Evolutionary conservation across 352 stramenopile species (phyloP).

Genomic region (Elongisporangium prolatum): DNA sequence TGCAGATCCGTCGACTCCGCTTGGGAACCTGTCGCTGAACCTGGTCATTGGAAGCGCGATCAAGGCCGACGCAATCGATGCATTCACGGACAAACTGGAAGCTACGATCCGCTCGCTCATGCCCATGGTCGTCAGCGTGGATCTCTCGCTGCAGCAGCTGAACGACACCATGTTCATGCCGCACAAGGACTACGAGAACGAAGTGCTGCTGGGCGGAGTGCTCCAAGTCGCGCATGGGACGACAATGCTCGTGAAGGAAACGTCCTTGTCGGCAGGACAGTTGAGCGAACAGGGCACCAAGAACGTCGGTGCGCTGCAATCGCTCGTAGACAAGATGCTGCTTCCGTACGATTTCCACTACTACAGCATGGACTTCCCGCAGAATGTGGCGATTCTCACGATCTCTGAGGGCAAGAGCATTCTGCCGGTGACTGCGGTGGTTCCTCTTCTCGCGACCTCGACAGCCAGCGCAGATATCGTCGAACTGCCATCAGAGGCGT

Average conservation of each 20-base stretch:
- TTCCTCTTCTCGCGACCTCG: conserved; percentile 20
- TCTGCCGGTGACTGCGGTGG: conserved; percentile 49
- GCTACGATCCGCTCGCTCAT: conserved; percentile 38
- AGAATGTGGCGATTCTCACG: conserved; percentile 62
- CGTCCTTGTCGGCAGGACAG: conserved; percentile 49
- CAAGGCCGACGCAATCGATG: background rate
- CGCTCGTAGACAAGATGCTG: conserved; percentile 69
- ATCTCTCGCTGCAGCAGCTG: conserved; percentile 58
- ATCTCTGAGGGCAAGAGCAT: conserved; percentile 75
- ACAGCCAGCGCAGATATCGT: conserved; percentile 2
- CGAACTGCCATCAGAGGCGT: conserved; percentile 9
- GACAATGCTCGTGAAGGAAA: conserved; percentile 66
- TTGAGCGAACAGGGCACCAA: conserved; percentile 69
- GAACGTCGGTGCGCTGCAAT: conserved; percentile 68
- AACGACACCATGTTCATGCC: conserved; percentile 61
- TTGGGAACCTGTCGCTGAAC: conserved; percentile 76
- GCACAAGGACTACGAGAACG: conserved; percentile 75
- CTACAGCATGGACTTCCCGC: conserved; percentile 81
- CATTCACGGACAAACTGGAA: conserved; percentile 19
- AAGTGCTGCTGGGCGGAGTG: conserved; percentile 38
- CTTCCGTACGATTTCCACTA: conserved; percentile 83
- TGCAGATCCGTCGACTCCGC: conserved; percentile 47
- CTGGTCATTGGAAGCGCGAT: conserved; percentile 24
- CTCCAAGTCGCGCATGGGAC: conserved; percentile 71
- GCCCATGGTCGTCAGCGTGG: conserved; percentile 40